These are phyloP conservation scores for Trichoderma pleuroti DNA, from an alignment of 2,329 filamentous ascomycete genomes.

Conservation along the genomic window DNA sequence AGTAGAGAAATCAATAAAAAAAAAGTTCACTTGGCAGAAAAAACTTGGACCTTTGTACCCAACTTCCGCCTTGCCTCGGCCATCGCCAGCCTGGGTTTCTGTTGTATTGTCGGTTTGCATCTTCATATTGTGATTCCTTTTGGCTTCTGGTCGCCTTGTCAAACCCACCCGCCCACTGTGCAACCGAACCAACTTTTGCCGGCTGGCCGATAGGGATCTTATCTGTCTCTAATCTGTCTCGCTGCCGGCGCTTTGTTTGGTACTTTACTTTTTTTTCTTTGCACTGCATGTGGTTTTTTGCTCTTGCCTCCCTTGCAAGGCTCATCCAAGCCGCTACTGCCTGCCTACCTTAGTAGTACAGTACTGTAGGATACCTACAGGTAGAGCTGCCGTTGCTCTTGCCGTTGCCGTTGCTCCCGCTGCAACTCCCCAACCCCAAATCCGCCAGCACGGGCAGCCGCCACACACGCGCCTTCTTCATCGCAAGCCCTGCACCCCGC, in stretches of 20 bases:
- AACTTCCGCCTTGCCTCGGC: not conserved
- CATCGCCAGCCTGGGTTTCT: not conserved
- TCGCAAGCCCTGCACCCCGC: slow-evolving; percentile 9
- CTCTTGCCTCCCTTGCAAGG: not conserved
- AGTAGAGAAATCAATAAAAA: not conserved
- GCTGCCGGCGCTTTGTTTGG: not conserved
- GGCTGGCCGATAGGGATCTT: slow-evolving; percentile 3
- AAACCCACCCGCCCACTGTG: not conserved
- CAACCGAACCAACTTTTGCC: not conserved
- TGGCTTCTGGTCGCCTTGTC: not conserved
- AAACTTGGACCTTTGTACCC: not conserved
- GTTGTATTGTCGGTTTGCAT: not conserved
- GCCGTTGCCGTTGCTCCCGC: slow-evolving; percentile 7
- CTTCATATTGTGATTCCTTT: not conserved
- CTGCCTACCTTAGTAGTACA: not conserved
- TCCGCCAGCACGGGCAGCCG: slow-evolving; percentile 12
- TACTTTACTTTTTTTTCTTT: not conserved
- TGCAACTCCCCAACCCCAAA: slow-evolving; percentile 1
- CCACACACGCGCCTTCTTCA: slow-evolving; percentile 19
- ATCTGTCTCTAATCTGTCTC: not conserved
- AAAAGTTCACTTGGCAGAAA: not conserved
- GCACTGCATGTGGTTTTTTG: not conserved
- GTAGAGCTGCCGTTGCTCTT: not conserved
- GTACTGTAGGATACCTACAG: not conserved
- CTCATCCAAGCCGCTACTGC: not conserved